Base-by-base conservation (phyloP, 768 basidiomycete genomes). In the Grammothele lineata region DNA sequence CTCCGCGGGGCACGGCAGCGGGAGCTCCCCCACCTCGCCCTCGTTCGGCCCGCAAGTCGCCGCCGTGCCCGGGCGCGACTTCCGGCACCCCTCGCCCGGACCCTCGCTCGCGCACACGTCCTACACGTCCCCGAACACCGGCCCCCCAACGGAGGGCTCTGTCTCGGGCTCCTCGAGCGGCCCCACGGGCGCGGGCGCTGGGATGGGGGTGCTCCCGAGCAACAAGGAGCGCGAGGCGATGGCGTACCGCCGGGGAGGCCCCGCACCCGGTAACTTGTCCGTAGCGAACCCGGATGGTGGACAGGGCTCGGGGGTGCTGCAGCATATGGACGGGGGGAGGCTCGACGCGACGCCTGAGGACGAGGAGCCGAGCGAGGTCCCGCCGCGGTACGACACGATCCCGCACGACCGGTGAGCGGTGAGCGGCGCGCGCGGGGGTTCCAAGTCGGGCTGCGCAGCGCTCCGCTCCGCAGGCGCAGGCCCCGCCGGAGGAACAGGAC, bases 321-420 rank as follows among this genome's bases (percentile, higher is more conserved):
- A 64, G 47, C 65, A 66, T 38, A 37, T 43, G 45, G 65, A 66
- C 25, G 65, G 50, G 4, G 65, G 65, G 1, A 53, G 58, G 41
- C 27, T 62, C 30, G 44, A 53, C 17, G 41, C 54, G 41, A 52
- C 54, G 18, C 49, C 45, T 5, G 45, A 52, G 37, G 51, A 52
- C 30, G 35, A 50, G 33, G 45, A 47, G 43, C 43, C 47, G 44
- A 45, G 45, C 4, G 65, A 66, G 57, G 48, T 66, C 22, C 64
- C 64, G 36, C 64, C 64, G 36, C 55, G 64, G 43, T 65, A 65
- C 38, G 62, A 65, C 43, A 58, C 59, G 39, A 65, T 65, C 40
- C 55, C 54, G 19, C 42, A 50, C 42, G 58, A 64, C 19, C 15
- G 43, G 27, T 30, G 27, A 30, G 27, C 27, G 27, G 27, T 30